Percentiles rank a stretch among this genome's conserved stretches.
Conservation (phyloP, 305 asterid species). For the Solanum hybrid region DNA sequence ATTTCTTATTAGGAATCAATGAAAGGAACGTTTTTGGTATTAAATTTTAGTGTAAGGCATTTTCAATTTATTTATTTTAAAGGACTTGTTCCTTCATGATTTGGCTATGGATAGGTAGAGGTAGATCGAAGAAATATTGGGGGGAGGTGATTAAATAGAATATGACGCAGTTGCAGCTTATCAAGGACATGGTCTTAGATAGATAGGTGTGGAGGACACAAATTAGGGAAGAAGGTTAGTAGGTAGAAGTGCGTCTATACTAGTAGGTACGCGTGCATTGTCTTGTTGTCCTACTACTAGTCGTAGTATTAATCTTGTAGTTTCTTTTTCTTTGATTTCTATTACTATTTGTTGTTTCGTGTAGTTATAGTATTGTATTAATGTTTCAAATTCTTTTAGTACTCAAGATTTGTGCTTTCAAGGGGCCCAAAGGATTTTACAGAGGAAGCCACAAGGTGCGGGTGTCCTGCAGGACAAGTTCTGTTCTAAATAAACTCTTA, state of each 20-base stretch:
- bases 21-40: not conserved
- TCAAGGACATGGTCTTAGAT: not conserved
- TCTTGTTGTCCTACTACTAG: not conserved
- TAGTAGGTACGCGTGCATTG: not conserved
- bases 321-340: not conserved
- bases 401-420: not conserved
- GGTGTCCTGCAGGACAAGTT: not conserved
- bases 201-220: not conserved
- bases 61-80: not conserved
- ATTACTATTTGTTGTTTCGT: not conserved
- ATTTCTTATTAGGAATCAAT: not conserved
- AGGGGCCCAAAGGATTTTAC: not conserved
- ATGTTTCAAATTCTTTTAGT: not conserved
- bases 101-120: not conserved
- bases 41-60: not conserved
- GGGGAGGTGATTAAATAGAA: not conserved
- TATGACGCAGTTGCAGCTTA: not conserved
- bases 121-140: not conserved
- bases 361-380: not conserved
- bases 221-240: not conserved
- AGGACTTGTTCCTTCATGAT: not conserved
- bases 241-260: not conserved
- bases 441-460: not conserved
- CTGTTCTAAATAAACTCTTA: not conserved
- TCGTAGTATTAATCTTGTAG: not conserved